Conservation (phyloP, 2,329 filamentous ascomycete species). For the Microdochium trichocladiopsis region DNA sequence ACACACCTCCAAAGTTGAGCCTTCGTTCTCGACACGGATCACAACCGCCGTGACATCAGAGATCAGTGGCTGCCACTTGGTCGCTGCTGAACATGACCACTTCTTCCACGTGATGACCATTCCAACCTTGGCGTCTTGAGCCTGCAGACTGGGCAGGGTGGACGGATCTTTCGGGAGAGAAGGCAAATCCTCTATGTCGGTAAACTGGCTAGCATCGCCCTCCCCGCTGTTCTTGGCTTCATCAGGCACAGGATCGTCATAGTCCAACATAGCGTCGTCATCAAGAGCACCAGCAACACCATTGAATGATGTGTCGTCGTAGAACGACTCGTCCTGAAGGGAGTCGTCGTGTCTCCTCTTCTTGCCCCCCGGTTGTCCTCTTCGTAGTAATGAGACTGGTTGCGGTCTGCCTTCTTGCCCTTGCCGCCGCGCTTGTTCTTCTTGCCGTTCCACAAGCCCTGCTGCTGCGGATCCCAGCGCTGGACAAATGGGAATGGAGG, state of each 20-base stretch:
- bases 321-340: constrained; percentile 31
- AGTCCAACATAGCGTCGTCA: constrained; percentile 31
- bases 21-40: constrained; percentile 45
- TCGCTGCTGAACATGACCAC: constrained; percentile 51
- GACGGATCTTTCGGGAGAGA: constrained; percentile 50
- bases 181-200: constrained; percentile 54
- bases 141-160: constrained; percentile 41
- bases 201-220: constrained; percentile 34
- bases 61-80: constrained; percentile 60
- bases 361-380: constrained; percentile 28
- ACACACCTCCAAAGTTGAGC: constrained; percentile 45
- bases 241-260: constrained; percentile 26
- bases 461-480: constrained; percentile 77
- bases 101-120: constrained; percentile 66
- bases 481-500: constrained; percentile 89
- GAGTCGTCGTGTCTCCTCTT: constrained; percentile 41
- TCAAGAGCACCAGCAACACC: constrained; percentile 11
- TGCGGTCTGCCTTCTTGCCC: constrained; percentile 39
- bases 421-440: constrained; percentile 34
- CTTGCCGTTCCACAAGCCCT: constrained; percentile 28
- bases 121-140: constrained; percentile 42
- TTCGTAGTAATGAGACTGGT: constrained; percentile 32
- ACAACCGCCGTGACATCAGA: constrained; percentile 60
- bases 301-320: constrained; percentile 22
- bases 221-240: constrained; percentile 19